Evolutionary conservation across 148 eudicot genomes (phyloP).

Genomic region (Euryodendron excelsum): DNA sequence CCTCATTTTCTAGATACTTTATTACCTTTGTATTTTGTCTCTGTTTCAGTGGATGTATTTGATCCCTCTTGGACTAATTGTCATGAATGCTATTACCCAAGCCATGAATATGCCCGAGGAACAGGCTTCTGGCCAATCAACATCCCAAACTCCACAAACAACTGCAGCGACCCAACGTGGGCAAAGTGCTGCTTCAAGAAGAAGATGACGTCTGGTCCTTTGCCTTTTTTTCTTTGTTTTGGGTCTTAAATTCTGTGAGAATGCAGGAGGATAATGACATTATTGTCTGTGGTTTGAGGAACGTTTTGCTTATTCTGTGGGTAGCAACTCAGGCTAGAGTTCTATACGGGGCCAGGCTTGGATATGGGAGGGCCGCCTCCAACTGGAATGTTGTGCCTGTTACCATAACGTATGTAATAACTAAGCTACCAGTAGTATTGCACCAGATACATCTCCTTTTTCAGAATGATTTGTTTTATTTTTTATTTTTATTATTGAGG

Average conservation of each 20-base stretch:
- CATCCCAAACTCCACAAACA: slow-evolving; percentile 30
- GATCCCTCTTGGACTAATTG: slow-evolving; percentile 81
- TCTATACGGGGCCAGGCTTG: no score
- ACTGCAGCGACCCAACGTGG: slow-evolving; percentile 51
- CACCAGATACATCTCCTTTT: no score
- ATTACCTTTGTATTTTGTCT: not conserved
- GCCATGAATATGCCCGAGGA: slow-evolving; percentile 94
- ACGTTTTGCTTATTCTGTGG: not conserved
- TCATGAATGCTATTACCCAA: slow-evolving; percentile 91
- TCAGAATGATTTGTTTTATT: no score
- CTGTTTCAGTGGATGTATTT: slow-evolving; percentile 91
- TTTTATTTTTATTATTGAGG: no score
- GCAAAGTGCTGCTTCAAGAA: slow-evolving; percentile 43
- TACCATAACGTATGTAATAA: no score
- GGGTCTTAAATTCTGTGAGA: not conserved
- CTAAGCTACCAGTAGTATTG: no score
- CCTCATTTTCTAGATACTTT: not conserved
- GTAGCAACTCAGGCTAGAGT: no score
- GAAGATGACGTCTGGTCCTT: slow-evolving; percentile 47
- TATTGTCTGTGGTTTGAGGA: not conserved
- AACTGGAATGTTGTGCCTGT: no score
- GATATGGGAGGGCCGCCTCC: no score
- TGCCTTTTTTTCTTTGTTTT: no score
- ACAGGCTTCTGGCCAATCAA: slow-evolving; percentile 50
- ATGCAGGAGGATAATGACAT: not conserved